Base-by-base conservation (phyloP, 192 early-diverging fungal species). In the Radiomyces spectabilis region DNA sequence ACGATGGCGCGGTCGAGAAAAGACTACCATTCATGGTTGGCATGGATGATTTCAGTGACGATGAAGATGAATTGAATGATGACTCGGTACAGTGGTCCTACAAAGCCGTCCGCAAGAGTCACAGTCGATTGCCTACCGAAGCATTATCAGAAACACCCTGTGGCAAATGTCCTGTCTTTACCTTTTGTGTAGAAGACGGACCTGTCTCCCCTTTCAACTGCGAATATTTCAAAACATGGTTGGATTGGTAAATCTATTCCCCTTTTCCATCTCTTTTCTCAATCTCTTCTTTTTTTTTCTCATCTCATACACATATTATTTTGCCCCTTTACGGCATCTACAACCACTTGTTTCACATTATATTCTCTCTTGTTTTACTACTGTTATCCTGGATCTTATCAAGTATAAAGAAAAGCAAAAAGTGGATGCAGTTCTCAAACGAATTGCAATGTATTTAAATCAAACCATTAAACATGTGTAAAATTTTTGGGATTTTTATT, bases 1-100 rank as follows among this genome's bases (percentile, higher is more conserved):
- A 86, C 49, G 93, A 95, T 56, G 92, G 88, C 21, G 88, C 89
- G 63, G 72, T 96, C 21, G 85, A 85, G 30, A 77, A 87, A 51
- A 67, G 73, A 27, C 61, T 75, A n/a, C 67, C 64, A 2, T 77
- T 78, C 51, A 61, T 68, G 19, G 57, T 65, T 47, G 66, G 64
- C 15, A 76, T 76, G 51, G 77, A 79, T n/a, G 68, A 64, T 15
- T 68, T 68, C 45, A 71, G 68, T 35, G 73, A 79, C 12, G 71
- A 81, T 16, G 75, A 79, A 10, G 80, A 78, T 33, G 77, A 74
- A 1, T 68, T 65, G 10, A 70, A 60, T 6, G 76, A 79, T 41
- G 59, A 48, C 5, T 31, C 34, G 3, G 55, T 57, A 4, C 74
- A 87, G 32, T 88, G 75, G 71, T 83, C 84, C 69, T 91, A 92